Conservation (phyloP, 2,329 filamentous ascomycete species). For the Chrysoporthe austroafricana region DNA sequence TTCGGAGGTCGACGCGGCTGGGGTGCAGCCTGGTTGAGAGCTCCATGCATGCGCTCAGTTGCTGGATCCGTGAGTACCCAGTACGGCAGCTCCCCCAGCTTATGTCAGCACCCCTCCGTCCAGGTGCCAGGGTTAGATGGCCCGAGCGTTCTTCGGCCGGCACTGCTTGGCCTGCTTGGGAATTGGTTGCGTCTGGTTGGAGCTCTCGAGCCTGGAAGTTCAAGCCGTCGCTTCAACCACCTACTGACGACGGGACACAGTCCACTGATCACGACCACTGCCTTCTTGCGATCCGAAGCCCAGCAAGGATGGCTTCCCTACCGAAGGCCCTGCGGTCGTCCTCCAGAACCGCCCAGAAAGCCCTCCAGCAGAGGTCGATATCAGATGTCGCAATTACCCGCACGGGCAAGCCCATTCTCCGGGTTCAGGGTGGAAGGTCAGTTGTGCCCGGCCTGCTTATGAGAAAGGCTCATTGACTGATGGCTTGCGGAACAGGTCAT, state of each 20-base stretch:
- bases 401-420: slow-evolving; percentile 93
- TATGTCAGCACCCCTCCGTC: slow-evolving; percentile 22
- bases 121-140: slow-evolving; percentile 8
- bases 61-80: background rate
- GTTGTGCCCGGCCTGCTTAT: slow-evolving; percentile 41
- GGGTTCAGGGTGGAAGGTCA: slow-evolving; percentile 86
- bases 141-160: slow-evolving; percentile 22
- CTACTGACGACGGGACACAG: slow-evolving; percentile 29
- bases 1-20: slow-evolving; percentile 44
- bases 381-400: slow-evolving; percentile 92
- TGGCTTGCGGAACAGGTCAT: slow-evolving; percentile 61
- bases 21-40: slow-evolving; percentile 45
- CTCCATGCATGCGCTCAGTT: slow-evolving; percentile 6
- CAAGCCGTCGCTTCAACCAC: slow-evolving; percentile 32
- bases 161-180: slow-evolving; percentile 26
- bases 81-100: background rate
- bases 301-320: slow-evolving; percentile 59
- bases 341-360: slow-evolving; percentile 50
- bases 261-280: slow-evolving; percentile 36
- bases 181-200: slow-evolving; percentile 29
- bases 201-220: slow-evolving; percentile 29
- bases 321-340: slow-evolving; percentile 60
- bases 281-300: slow-evolving; percentile 39
- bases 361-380: slow-evolving; percentile 56
- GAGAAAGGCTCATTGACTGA: slow-evolving; percentile 15